These are phyloP conservation scores for Geopyxis carbonaria DNA, from an alignment of 495 filamentous ascomycete species.

Conservation along the genomic window DNA sequence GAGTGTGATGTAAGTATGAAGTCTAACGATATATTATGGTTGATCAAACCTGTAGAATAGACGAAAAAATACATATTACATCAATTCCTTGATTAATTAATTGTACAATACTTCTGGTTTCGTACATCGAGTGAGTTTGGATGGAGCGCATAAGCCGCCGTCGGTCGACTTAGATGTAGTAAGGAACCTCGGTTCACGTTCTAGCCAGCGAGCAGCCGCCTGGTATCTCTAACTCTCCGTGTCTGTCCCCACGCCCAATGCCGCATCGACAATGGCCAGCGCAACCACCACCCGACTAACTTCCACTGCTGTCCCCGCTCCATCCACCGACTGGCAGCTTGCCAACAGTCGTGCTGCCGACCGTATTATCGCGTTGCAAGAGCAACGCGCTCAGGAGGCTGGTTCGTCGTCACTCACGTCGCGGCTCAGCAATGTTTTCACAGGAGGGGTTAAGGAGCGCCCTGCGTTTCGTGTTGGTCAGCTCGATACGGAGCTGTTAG, in stretches of 20 bases:
- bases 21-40: too few relatives aligned
- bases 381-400: constrained; percentile 10
- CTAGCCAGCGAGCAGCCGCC: too few relatives aligned
- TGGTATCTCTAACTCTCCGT: too few relatives aligned
- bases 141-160: too few relatives aligned
- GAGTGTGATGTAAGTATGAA: too few relatives aligned
- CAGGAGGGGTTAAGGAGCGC: constrained; percentile 59
- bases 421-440: constrained; percentile 11
- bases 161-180: too few relatives aligned
- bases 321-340: constrained; percentile 21
- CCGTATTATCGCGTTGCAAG: constrained; percentile 16
- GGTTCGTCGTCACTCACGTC: constrained; percentile 3
- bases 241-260: constrained; percentile 13
- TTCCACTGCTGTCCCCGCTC: constrained; percentile 2
- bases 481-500: constrained; percentile 86
- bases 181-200: too few relatives aligned
- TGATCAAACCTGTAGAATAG: too few relatives aligned
- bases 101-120: too few relatives aligned
- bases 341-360: constrained; percentile 22
- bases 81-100: too few relatives aligned
- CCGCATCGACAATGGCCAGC: constrained; percentile 11
- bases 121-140: too few relatives aligned
- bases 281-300: constrained; percentile 10
- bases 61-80: too few relatives aligned
- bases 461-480: constrained; percentile 90